phyloP scores from a whole-genome alignment of 2,329 filamentous ascomycete genomes.

The Orbilia oligospora region DNA sequence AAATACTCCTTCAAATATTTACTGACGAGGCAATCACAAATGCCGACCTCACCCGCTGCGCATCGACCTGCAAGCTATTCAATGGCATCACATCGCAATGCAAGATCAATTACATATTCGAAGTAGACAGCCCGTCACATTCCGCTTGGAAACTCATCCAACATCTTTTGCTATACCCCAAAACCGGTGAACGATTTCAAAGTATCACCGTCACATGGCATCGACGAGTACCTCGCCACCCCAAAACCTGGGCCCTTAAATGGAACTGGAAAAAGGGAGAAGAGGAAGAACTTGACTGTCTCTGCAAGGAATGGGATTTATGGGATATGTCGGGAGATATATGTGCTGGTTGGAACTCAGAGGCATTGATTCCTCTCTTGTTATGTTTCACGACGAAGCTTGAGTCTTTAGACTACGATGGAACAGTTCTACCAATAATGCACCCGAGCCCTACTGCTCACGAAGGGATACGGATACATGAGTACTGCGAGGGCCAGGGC shows the following conservation, averaged over 20 bases:
- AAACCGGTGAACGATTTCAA: slow-evolving; percentile 20
- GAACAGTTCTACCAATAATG: neutral
- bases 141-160: slow-evolving; percentile 16
- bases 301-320: neutral
- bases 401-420: slow-evolving; percentile 18
- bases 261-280: slow-evolving; percentile 21
- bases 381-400: slow-evolving; percentile 23
- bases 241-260: slow-evolving; percentile 13
- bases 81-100: slow-evolving; percentile 9
- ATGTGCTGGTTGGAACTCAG: slow-evolving; percentile 14
- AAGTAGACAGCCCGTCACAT: slow-evolving; percentile 16
- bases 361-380: slow-evolving; percentile 30
- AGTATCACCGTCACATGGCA: slow-evolving; percentile 34
- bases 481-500: neutral
- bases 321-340: neutral
- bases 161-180: neutral
- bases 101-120: slow-evolving; percentile 33
- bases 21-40: neutral
- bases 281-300: neutral
- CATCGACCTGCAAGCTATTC: slow-evolving; percentile 9
- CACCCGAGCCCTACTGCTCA: slow-evolving; percentile 1
- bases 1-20: slow-evolving; percentile 28
- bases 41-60: neutral
- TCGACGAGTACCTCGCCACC: slow-evolving; percentile 13
- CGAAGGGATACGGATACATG: slow-evolving; percentile 19